These are phyloP conservation scores for Eucalyptus polybractea DNA, from an alignment of 345 rosid genomes.

Conservation along the genomic window DNA sequence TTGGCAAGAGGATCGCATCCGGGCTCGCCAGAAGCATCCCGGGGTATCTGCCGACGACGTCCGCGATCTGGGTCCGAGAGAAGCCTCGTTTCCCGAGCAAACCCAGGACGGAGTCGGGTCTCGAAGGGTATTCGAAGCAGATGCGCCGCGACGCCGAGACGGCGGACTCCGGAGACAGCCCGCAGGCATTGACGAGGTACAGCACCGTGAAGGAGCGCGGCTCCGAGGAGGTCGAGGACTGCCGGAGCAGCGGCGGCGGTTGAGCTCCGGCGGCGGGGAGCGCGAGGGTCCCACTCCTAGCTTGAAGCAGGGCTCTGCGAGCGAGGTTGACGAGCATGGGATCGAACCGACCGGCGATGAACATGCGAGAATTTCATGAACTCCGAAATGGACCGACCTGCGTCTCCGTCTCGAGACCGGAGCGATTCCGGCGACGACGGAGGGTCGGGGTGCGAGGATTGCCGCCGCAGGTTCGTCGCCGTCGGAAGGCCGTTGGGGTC, in stretches of 20 bases:
- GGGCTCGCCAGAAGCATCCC: not conserved
- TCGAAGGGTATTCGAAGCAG: not conserved
- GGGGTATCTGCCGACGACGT: not conserved
- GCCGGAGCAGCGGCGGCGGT: not conserved
- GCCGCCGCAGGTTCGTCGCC: not conserved
- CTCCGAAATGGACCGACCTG: not conserved
- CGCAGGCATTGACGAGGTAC: conserved; percentile 16
- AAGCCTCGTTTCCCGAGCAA: conserved; percentile 8
- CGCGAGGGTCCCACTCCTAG: not conserved
- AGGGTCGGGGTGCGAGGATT: not conserved
- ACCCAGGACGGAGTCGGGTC: not conserved
- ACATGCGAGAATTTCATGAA: not conserved
- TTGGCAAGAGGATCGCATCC: conserved; percentile 1
- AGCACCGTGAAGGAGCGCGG: conserved; percentile 7
- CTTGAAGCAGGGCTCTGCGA: not conserved
- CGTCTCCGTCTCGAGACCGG: not conserved
- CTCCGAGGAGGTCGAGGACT: not conserved
- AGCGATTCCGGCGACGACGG: not conserved
- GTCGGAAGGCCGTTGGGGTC: not conserved
- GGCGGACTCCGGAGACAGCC: conserved; percentile 20
- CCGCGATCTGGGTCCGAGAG: conserved; percentile 3
- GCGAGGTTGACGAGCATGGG: not conserved
- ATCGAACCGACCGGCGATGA: not conserved
- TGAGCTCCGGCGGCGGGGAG: not conserved
- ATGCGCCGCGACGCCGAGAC: not conserved